Base-by-base conservation (phyloP, 768 basidiomycete species). In the Agrocybe pediades region DNA sequence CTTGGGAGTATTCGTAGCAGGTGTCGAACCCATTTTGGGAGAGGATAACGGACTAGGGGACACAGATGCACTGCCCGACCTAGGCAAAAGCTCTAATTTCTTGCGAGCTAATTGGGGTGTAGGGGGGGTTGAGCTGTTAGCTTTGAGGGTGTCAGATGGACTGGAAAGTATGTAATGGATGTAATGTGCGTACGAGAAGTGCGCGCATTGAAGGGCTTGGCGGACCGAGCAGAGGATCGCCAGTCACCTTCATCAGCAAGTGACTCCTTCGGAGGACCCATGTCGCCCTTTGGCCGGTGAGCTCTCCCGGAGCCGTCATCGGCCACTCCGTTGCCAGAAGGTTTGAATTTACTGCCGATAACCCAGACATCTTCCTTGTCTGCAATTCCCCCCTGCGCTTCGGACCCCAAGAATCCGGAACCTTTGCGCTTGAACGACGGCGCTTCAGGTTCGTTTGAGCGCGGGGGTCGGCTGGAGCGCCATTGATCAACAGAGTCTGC, bases 11-110 rank as follows among this genome's bases (percentile, higher is more conserved):
- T 69, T 65, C 41, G 73, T 62, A 29, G 75, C 56, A 46, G 74
- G 67, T 15, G 77, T 71, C 51, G 79, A 71, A 2, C 79, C 74
- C 61, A 90, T 82, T 71, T 88, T 88, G 0, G 90, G 91, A 7
- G 91, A 92, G 0, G 88, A 85, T 41, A 93, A 74, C 2, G 92
- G 88, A 16, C 90, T 88, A 24, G 90, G 81, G 11, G 79, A 78
- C 9, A 83, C 77, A 16, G 92, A 93, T 2, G 73, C 78, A 42
- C 74, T 79, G 11, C 81, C 83, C 25, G 90, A 82, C 27, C 93
- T 86, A 21, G 95, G 95, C 2, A 95, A 74, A 30, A 97, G 83
- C 60, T 95, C 91, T 9, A 98, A 79, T 68, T 92, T 94, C 50
- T 83, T 83, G 44, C 94, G 87, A 53, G 76, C 75, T 59, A 90